These are phyloP conservation scores for Truncatella angustata DNA, from an alignment of 2,329 filamentous ascomycete species.

Conservation along the genomic window DNA sequence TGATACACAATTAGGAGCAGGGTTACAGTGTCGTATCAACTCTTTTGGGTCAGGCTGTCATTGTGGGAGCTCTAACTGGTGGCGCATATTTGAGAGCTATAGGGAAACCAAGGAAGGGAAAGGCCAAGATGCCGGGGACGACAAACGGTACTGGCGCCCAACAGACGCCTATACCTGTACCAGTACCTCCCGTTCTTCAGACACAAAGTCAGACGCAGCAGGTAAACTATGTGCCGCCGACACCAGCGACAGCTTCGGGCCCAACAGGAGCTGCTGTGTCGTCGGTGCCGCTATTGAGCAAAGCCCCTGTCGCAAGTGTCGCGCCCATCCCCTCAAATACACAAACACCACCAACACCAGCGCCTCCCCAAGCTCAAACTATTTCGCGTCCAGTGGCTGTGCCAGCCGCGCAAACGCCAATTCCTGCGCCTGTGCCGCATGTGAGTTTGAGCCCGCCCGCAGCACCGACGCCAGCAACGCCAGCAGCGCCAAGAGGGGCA, in stretches of 20 bases:
- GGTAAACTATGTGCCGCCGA: not conserved
- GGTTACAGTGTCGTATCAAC: too few relatives aligned
- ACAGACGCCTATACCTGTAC: conserved; percentile 10
- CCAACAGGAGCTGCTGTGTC: not conserved
- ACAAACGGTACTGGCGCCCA: conserved; percentile 18
- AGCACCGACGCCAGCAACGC: not conserved
- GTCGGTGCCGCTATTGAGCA: too few relatives aligned
- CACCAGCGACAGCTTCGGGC: conserved; percentile 6
- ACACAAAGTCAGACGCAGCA: not conserved
- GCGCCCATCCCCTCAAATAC: not conserved
- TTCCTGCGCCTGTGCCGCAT: not conserved
- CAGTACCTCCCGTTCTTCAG: conserved; percentile 9
- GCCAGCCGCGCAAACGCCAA: not conserved
- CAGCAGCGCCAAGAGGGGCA: not conserved
- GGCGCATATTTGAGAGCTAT: not conserved
- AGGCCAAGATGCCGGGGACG: conserved; percentile 25
- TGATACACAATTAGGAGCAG: too few relatives aligned
- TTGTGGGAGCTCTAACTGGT: too few relatives aligned
- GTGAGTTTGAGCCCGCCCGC: too few relatives aligned
- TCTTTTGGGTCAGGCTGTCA: too few relatives aligned
- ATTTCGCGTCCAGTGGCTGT: not conserved
- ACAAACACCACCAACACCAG: not conserved
- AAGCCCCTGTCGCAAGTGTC: not conserved
- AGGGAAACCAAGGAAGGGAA: not conserved
- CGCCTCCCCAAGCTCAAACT: not conserved